Conservation (phyloP, 2,329 filamentous ascomycete species). For the Trichoderma sp. region DNA sequence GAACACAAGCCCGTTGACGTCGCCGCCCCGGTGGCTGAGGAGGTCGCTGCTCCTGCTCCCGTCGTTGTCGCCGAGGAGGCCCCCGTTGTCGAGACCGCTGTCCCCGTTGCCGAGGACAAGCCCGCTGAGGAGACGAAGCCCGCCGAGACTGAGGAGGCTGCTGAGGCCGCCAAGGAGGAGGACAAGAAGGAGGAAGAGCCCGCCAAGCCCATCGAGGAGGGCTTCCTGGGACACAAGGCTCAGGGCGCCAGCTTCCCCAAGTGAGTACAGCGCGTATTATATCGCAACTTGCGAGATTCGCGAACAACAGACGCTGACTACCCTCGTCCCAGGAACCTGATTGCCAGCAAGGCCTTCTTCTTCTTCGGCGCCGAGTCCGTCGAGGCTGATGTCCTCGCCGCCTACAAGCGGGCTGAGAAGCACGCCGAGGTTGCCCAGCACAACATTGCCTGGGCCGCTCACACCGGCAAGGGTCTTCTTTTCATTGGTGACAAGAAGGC, state of each 20-base stretch:
- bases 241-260: constrained; percentile 80
- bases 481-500: constrained; percentile 86
- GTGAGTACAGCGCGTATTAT: constrained; percentile 58
- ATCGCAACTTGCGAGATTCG: not conserved
- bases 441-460: constrained; percentile 82
- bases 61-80: constrained; percentile 34
- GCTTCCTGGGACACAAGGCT: constrained; percentile 85
- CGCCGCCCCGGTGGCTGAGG: constrained; percentile 49
- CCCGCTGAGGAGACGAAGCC: constrained; percentile 42
- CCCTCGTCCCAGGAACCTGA: constrained; percentile 66
- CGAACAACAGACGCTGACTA: not conserved
- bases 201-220: constrained; percentile 75
- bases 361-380: constrained; percentile 76
- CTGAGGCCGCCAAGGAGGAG: constrained; percentile 46
- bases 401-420: constrained; percentile 90
- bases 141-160: constrained; percentile 43
- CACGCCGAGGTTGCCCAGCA: constrained; percentile 71
- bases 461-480: constrained; percentile 93
- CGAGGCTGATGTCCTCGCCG: constrained; percentile 70
- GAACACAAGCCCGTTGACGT: constrained; percentile 65
- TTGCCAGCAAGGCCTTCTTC: constrained; percentile 92
- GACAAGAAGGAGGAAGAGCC: constrained; percentile 54
- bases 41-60: constrained; percentile 51
- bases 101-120: constrained; percentile 44
- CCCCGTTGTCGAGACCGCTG: constrained; percentile 44